Base-by-base conservation (phyloP, 2,329 filamentous ascomycete genomes). In the Chrysoporthe austroafricana region DNA sequence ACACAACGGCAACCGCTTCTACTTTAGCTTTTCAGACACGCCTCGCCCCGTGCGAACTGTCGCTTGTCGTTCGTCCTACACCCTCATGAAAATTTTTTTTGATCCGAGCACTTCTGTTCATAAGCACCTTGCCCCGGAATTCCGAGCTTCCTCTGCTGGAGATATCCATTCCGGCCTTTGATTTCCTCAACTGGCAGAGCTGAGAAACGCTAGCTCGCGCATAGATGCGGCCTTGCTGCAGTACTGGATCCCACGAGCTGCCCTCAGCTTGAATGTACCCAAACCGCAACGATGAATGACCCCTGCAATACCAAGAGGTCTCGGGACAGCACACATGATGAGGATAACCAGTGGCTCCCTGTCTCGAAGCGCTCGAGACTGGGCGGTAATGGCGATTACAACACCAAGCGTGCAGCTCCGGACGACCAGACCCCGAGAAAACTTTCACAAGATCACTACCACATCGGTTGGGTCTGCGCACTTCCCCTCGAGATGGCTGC, bases 401-500 rank as follows among this genome's bases (percentile, higher is more conserved):
- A 50, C 9, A 7, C 2, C 46, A 50, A 8, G 2, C n/a, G 14
- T 56, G 52, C 52, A n/a, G 13, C 18, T 56, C 32, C 18, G 18
- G 52, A 36, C 34, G 18, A 36, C 32, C 26, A 8, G 34, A 56
- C 7, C 21, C 16, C 52, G 52, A 16, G 26, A 32, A 48, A 26
- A 7, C 26, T 62, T 34, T 62, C 59, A 11, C 44, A 36, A 14
- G 18, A 46, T 44, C 34, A 50, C 34, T 59, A 64, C 42, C 48
- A 34, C 16, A 21, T 64, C 11, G 68, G 66, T 26, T 71, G 70
- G 70, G 26, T 70, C 36, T 71, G 62, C 43, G 65, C 67, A 21
- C 26, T 71, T 26, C 59, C 62, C 5, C 64, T 54, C 4, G 68
- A 71, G 54, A 43, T 59, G 34, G 63, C 62, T 11, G 69, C 70